Conservation (phyloP, 2,329 filamentous ascomycete species). For the Alternaria tenuissima region DNA sequence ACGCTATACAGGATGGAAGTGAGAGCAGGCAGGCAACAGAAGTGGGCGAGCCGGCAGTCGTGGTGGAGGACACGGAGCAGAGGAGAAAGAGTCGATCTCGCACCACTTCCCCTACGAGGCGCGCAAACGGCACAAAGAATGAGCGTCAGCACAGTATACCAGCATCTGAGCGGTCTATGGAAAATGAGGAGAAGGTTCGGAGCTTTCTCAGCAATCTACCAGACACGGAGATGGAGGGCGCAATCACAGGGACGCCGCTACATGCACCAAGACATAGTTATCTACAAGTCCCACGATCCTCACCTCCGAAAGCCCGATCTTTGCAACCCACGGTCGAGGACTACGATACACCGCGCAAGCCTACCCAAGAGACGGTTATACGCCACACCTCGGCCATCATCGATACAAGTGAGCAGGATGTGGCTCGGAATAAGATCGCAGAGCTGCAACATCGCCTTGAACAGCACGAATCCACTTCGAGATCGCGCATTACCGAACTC, state of each 20-base stretch:
- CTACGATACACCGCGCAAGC: conserved; percentile 48
- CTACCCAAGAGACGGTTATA: conserved; percentile 47
- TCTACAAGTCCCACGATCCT: conserved; percentile 38
- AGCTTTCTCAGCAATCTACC: conserved; percentile 50
- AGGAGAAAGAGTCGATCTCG: conserved; percentile 7
- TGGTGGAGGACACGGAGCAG: conserved; percentile 24
- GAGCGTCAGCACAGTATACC: conserved; percentile 32
- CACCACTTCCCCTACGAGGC: conserved; percentile 33
- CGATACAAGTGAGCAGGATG: conserved; percentile 19
- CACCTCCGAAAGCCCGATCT: conserved; percentile 40
- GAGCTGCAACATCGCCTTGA: conserved; percentile 38
- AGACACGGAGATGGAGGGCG: conserved; percentile 44
- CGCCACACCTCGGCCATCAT: conserved; percentile 34
- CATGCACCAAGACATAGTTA: conserved; percentile 35
- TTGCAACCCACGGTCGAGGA: conserved; percentile 50
- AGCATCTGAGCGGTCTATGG: conserved; percentile 45
- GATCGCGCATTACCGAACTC: conserved; percentile 45
- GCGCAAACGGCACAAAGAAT: conserved; percentile 34
- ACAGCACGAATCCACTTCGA: conserved; percentile 38
- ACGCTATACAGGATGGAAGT: conserved; percentile 23
- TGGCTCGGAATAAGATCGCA: conserved; percentile 28
- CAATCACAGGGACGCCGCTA: conserved; percentile 37
- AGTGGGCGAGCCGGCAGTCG: conserved; percentile 30
- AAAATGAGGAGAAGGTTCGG: conserved; percentile 50
- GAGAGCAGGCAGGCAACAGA: conserved; percentile 25